A percentile compares a stretch with the other conserved stretches of the same genome.
Conservation (phyloP, 1,139 yeast genomes). For the Wickerhamiella pararugosa region DNA sequence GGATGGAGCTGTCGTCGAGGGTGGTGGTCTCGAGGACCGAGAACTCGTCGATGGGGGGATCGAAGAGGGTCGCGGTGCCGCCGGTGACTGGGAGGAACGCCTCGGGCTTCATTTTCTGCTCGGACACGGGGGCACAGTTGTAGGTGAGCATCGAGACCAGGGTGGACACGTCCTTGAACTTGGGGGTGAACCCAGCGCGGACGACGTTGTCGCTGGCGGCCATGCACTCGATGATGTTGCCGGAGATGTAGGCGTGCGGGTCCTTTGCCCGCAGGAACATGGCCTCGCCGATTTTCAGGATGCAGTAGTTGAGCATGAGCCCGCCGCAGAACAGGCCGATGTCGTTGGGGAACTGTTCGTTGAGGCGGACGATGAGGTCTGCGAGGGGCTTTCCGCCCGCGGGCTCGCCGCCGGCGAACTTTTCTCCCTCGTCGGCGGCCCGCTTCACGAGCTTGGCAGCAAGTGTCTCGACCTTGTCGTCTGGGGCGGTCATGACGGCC, state of each 20-base stretch:
- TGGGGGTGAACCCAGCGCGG: constrained; percentile 96
- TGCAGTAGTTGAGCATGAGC: constrained; percentile 75
- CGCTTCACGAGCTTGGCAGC: constrained; percentile 50
- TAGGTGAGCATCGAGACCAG: constrained; percentile 86
- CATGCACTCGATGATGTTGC: constrained; percentile 98
- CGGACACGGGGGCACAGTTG: constrained; percentile 73
- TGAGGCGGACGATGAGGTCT: constrained; percentile 55
- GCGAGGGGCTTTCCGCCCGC: constrained; percentile 37
- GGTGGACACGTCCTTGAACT: constrained; percentile 85
- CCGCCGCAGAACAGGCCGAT: constrained; percentile 95
- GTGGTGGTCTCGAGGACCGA: constrained; percentile 70
- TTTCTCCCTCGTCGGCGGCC: constrained; percentile 30
- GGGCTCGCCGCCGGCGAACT: constrained; percentile 21
- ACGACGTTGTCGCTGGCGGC: constrained; percentile 98
- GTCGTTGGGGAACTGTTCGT: constrained; percentile 83
- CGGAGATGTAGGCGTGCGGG: constrained; percentile 93
- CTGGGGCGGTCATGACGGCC: constrained; percentile 66
- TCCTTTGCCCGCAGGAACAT: constrained; percentile 94
- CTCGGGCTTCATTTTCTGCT: constrained; percentile 74
- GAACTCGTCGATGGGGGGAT: constrained; percentile 96
- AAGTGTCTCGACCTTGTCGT: constrained; percentile 35
- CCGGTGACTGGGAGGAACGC: constrained; percentile 48
- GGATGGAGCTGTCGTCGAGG: constrained; percentile 31
- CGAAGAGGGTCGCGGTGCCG: constrained; percentile 44
- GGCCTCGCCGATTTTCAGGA: constrained; percentile 81